Evolutionary conservation across 1,139 yeast genomes (phyloP).

Genomic region (Saccharomyces hybrid): DNA sequence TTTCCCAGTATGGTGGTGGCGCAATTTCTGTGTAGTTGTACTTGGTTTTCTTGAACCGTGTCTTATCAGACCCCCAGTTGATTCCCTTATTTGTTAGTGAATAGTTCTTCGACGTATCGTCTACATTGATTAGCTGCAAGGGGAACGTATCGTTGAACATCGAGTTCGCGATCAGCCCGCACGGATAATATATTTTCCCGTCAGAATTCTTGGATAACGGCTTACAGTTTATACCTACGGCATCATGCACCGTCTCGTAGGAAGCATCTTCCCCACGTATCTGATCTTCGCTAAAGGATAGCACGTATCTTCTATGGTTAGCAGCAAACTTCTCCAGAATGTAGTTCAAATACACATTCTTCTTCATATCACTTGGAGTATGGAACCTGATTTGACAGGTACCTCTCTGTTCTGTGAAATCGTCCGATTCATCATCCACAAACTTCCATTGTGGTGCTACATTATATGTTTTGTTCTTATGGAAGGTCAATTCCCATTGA

Average conservation of each 20-base stretch:
- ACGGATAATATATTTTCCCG: slow-evolving; percentile 57
- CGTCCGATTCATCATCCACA: slow-evolving; percentile 38
- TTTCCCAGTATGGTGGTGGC: slow-evolving; percentile 75
- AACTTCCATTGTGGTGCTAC: slow-evolving; percentile 62
- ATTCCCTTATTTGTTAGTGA: slow-evolving; percentile 49
- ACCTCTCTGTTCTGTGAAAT: slow-evolving; percentile 41
- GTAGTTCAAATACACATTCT: slow-evolving; percentile 76
- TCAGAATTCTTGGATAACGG: slow-evolving; percentile 47
- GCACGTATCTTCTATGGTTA: slow-evolving; percentile 89
- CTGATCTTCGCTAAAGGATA: slow-evolving; percentile 87
- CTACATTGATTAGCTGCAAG: slow-evolving; percentile 23
- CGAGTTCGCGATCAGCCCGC: slow-evolving; percentile 75
- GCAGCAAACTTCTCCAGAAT: slow-evolving; percentile 78
- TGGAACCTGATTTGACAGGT: slow-evolving; percentile 75
- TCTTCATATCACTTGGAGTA: slow-evolving; percentile 64
- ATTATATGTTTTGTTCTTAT: slow-evolving; percentile 32
- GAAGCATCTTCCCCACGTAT: slow-evolving; percentile 50
- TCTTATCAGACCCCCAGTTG: slow-evolving; percentile 60
- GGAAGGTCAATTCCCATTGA: slow-evolving; percentile 49
- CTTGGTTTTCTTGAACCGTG: slow-evolving; percentile 51
- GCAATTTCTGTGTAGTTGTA: slow-evolving; percentile 52
- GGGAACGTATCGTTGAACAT: slow-evolving; percentile 64
- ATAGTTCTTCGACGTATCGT: slow-evolving; percentile 40
- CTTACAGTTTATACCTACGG: slow-evolving; percentile 62
- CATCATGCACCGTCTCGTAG: slow-evolving; percentile 45